Percentiles rank a stretch among this genome's conserved stretches.
phyloP scores from a whole-genome alignment of 352 stramenopile species.

The Sclerospora graminicola region DNA sequence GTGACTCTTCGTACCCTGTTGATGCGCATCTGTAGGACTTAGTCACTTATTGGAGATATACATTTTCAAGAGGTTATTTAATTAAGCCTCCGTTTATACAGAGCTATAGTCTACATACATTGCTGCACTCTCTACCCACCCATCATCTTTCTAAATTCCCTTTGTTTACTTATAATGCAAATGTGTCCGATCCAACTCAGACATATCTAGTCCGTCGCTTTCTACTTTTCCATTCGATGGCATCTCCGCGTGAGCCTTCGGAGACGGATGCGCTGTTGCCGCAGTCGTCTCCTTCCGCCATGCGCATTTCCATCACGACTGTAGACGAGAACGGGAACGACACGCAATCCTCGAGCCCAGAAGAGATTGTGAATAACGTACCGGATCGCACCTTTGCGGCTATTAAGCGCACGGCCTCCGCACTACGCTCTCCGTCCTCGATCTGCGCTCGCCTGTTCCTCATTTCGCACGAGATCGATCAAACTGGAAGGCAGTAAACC shows the following conservation, averaged over 20 bases:
- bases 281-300: slow-evolving; percentile 4
- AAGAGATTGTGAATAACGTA: slow-evolving; percentile 10
- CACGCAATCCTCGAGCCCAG: slow-evolving; percentile 9
- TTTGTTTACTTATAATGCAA: neutral
- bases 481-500: slow-evolving; percentile 5
- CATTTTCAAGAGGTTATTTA: too few species aligned
- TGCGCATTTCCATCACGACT: slow-evolving; percentile 9
- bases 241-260: slow-evolving; percentile 16
- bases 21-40: too few species aligned
- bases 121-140: neutral
- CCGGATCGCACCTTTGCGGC: slow-evolving; percentile 4
- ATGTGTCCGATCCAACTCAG: too few species aligned
- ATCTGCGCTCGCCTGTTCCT: slow-evolving; percentile 29
- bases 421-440: slow-evolving; percentile 23
- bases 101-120: too few species aligned
- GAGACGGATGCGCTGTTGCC: slow-evolving; percentile 39
- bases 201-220: neutral
- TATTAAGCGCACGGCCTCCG: slow-evolving; percentile 16
- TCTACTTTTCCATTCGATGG: slow-evolving; percentile 11
- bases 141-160: neutral
- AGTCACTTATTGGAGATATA: too few species aligned
- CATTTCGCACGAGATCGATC: slow-evolving; percentile 10
- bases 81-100: too few species aligned
- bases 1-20: too few species aligned
- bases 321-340: slow-evolving; percentile 13